These are phyloP conservation scores for Huntiella abstrusa DNA, from an alignment of 2,329 filamentous ascomycete species.

Conservation along the genomic window DNA sequence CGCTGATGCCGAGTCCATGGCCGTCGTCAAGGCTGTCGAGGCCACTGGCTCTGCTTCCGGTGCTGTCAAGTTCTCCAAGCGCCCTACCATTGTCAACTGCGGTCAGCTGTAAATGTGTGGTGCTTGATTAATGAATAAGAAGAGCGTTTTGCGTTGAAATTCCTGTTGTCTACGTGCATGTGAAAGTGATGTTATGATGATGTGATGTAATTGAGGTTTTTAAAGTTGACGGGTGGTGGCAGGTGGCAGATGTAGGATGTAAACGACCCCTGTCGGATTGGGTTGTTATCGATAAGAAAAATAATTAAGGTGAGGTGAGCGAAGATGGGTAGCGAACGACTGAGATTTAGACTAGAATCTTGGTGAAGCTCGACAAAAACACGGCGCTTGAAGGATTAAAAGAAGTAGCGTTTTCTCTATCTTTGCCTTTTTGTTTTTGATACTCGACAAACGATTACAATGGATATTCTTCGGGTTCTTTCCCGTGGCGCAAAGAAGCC, in stretches of 20 bases:
- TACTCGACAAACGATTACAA: conserved; percentile 17
- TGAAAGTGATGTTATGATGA: not conserved
- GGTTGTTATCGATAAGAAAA: conserved; percentile 10
- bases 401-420: too few relatives aligned
- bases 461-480: conserved; percentile 58
- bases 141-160: not conserved
- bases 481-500: conserved; percentile 48
- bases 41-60: conserved; percentile 37
- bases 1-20: conserved; percentile 27
- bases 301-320: not conserved
- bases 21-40: conserved; percentile 42
- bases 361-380: not conserved
- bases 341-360: not conserved
- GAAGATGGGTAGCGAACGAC: not conserved
- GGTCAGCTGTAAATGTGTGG: conserved; percentile 20
- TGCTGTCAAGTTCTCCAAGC: conserved; percentile 34
- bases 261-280: not conserved
- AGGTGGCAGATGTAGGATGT: not conserved
- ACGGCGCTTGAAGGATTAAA: too few relatives aligned
- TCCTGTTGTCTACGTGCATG: not conserved
- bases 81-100: conserved; percentile 37
- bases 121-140: conserved; percentile 20
- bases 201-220: not conserved
- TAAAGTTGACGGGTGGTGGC: not conserved
- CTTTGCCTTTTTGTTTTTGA: too few relatives aligned